These are phyloP conservation scores for Metschnikowia matae DNA, from an alignment of 805 yeast species.

Conservation along the genomic window DNA sequence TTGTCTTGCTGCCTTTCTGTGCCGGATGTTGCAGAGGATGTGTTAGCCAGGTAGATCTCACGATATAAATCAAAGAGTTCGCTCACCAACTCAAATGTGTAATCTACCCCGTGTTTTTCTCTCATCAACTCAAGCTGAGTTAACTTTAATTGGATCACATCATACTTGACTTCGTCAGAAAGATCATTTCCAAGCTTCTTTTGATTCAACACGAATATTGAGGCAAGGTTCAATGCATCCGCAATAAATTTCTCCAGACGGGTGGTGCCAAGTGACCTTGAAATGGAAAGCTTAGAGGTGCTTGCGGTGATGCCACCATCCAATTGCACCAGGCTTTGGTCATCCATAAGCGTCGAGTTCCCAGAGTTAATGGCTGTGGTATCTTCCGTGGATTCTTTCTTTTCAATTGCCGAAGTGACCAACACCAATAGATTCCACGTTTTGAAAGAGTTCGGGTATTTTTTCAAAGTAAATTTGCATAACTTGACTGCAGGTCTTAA, in stretches of 20 bases:
- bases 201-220: conserved; percentile 25
- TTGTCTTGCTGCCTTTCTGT: conserved; percentile 14
- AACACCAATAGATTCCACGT: conserved; percentile 67
- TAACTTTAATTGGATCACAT: conserved; percentile 63
- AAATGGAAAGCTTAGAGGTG: neutral
- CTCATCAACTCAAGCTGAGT: conserved; percentile 73
- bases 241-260: conserved; percentile 51
- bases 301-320: neutral
- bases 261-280: conserved; percentile 25
- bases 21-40: conserved; percentile 11
- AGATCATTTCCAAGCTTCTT: conserved; percentile 23
- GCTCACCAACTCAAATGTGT: conserved; percentile 60
- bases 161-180: conserved; percentile 37
- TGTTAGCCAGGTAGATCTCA: conserved; percentile 39
- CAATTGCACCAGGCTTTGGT: neutral
- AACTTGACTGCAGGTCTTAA: conserved; percentile 42
- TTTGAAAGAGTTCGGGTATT: conserved; percentile 52
- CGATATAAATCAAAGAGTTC: conserved; percentile 60
- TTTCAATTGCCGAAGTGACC: conserved; percentile 59
- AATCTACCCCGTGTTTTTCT: conserved; percentile 50
- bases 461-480: conserved; percentile 46
- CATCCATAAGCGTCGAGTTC: neutral
- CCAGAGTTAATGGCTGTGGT: neutral
- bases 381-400: conserved; percentile 25
- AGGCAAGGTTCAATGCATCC: conserved; percentile 46